Conservation (phyloP, 2,329 filamentous ascomycete species). For the Monilinia fructigena region DNA sequence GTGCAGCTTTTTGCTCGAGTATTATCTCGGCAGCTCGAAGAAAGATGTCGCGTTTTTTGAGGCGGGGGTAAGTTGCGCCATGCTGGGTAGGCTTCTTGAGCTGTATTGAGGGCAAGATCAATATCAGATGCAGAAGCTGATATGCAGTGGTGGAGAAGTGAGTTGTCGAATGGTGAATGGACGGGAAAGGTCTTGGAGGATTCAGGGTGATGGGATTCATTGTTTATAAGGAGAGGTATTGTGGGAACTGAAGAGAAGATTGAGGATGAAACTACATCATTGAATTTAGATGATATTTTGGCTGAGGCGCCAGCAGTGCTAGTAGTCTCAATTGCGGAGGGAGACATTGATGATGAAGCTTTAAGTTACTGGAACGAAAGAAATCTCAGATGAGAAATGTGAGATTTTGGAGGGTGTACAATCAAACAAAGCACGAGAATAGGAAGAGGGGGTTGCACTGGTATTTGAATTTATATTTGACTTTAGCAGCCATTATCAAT, state of each 20-base stretch:
- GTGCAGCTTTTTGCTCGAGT: conserved; percentile 50
- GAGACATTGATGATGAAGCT: neutral
- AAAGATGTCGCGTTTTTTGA: conserved; percentile 67
- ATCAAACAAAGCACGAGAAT: neutral
- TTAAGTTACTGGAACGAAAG: neutral
- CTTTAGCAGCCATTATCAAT: neutral
- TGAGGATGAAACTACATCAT: neutral
- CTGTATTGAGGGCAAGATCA: conserved; percentile 51
- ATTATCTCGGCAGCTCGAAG: conserved; percentile 67
- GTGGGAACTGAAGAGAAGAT: conserved; percentile 22
- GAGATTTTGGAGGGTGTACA: too few relatives aligned
- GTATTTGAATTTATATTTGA: too few relatives aligned
- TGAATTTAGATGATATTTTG: neutral
- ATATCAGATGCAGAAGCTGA: conserved; percentile 58
- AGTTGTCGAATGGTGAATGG: conserved; percentile 52
- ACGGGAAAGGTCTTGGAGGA: conserved; percentile 55
- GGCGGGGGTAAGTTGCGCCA: conserved; percentile 65
- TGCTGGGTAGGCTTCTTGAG: conserved; percentile 63
- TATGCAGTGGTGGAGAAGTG: conserved; percentile 55
- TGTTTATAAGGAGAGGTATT: conserved; percentile 48
- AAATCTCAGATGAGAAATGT: neutral
- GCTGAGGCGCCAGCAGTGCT: neutral
- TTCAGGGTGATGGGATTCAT: conserved; percentile 43
- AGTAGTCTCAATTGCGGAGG: neutral
- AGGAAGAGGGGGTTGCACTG: neutral